These are phyloP conservation scores for Candida broadrunensis DNA, from an alignment of 805 yeast species.

Conservation along the genomic window DNA sequence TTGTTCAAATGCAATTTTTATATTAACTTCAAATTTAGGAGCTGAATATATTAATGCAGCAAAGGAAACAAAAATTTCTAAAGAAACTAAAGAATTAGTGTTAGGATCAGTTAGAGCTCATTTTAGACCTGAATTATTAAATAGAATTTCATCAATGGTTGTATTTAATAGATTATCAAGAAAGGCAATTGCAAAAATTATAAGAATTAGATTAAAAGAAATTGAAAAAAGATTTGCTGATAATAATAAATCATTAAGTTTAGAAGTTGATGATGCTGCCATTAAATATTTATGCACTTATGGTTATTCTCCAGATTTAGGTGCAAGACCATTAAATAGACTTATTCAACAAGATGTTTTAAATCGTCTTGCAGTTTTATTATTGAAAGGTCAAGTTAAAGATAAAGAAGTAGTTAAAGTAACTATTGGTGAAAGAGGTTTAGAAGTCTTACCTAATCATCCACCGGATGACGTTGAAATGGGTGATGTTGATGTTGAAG, in stretches of 20 bases:
- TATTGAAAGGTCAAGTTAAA: conserved; percentile 78
- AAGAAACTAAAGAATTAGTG: conserved; percentile 69
- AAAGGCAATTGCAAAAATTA: conserved; percentile 90
- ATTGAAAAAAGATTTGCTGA: conserved; percentile 81
- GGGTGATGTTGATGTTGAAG: conserved; percentile 57
- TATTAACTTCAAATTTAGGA: conserved; percentile 97
- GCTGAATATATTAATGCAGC: conserved; percentile 79
- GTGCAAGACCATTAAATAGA: conserved; percentile 95
- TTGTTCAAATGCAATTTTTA: conserved; percentile 87
- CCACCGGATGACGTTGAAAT: conserved; percentile 50
- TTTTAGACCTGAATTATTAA: conserved; percentile 96
- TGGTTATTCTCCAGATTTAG: conserved; percentile 91
- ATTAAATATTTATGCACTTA: conserved; percentile 75
- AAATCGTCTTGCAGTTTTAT: conserved; percentile 84
- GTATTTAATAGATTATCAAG: conserved; percentile 90
- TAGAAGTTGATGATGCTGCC: conserved; percentile 74
- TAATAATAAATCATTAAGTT: conserved; percentile 73
- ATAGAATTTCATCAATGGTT: conserved; percentile 91
- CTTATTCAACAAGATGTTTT: conserved; percentile 85
- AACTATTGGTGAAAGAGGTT: conserved; percentile 53
- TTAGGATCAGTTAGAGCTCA: conserved; percentile 82
- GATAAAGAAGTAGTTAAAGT: conserved; percentile 87
- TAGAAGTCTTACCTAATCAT: conserved; percentile 85
- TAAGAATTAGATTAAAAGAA: conserved; percentile 77
- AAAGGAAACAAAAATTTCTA: conserved; percentile 63